Evolutionary conservation across 345 rosid genomes (phyloP), one percentile per base, ranked within the genome.

Genomic region (Heritiera littoralis): DNA sequence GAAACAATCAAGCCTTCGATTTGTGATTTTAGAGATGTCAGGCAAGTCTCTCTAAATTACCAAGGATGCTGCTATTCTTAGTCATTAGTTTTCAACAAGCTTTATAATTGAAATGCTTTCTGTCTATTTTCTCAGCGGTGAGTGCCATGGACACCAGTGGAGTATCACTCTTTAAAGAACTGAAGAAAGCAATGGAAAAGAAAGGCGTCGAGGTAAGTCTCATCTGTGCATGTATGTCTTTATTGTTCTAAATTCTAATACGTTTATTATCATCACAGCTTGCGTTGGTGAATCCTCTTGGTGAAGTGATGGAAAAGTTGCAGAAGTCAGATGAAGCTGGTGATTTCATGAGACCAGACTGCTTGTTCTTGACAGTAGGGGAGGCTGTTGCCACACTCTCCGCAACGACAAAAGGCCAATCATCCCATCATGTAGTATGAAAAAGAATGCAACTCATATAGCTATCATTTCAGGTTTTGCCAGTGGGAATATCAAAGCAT

Each of bases 121-220:
- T 11, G 10, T 51, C 64, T 17, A 3, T 59, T 59, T 59, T 59
- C 23, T 15, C 86, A 95, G 99, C 93, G 78, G 97, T 91, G 81
- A 89, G 88, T 71, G 86, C 90, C 75, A 91, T 92, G n/a, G 99
- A 95, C 87, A 93, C 98, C 55, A 95, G 89, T 32, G 99, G 98
- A 11, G 89, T 91, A 68, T 75, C 90, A 3, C 86, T 95, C 73
- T 79, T 95, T 41, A 86, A 72, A 64, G 99, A 95, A 74, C 69
- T 93, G 72, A 87, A 81, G 86, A 88, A 88, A 86, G 85, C 88
- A 81, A 79, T 91, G 70, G 90, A 89, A 2, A 91, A 82, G 79
- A 90, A 83, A 77, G 84, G 81, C 61, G 64, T 81, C 0, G 87
- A 92, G 94, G 99, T 86, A 41, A 58, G 63, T 73, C 41, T 41